phyloP scores from a whole-genome alignment of 495 filamentous ascomycete species.

The Daldinia grandis region DNA sequence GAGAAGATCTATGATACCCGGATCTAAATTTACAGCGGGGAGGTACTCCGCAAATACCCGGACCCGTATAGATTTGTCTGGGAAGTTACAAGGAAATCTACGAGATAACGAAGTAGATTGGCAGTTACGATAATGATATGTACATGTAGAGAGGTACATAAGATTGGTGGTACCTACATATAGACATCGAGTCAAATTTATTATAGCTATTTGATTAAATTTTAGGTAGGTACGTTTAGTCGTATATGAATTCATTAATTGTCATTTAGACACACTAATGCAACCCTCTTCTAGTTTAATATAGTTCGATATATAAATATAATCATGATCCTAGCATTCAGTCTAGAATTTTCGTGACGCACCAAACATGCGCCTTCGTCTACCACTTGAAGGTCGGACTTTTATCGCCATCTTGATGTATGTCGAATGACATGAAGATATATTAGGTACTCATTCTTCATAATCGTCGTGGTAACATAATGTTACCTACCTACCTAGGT shows the following conservation, averaged over 20 bases:
- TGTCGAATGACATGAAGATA: not conserved
- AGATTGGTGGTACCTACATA: too few relatives aligned
- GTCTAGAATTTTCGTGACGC: not conserved
- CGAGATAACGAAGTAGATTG: not conserved
- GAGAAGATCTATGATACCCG: constrained; percentile 14
- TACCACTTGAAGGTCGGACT: not conserved
- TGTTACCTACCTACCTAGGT: too few relatives aligned
- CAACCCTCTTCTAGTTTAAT: not conserved
- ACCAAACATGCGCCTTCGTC: not conserved
- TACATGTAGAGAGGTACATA: too few relatives aligned
- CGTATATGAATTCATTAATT: too few relatives aligned
- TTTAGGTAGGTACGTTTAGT: too few relatives aligned
- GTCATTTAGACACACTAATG: too few relatives aligned
- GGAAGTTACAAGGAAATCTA: constrained; percentile 2
- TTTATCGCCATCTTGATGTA: not conserved
- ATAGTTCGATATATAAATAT: not conserved
- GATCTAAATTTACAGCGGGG: constrained; percentile 29
- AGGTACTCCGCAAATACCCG: constrained; percentile 25
- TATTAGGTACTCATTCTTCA: not conserved
- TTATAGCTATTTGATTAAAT: too few relatives aligned
- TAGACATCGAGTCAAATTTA: too few relatives aligned
- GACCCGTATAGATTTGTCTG: not conserved
- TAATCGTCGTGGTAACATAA: not conserved
- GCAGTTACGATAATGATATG: not conserved
- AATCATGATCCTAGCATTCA: not conserved